Evolutionary conservation across 768 basidiomycete genomes (phyloP), one percentile per base, ranked within the genome.

Genomic region (Pisolithus tinctorius): DNA sequence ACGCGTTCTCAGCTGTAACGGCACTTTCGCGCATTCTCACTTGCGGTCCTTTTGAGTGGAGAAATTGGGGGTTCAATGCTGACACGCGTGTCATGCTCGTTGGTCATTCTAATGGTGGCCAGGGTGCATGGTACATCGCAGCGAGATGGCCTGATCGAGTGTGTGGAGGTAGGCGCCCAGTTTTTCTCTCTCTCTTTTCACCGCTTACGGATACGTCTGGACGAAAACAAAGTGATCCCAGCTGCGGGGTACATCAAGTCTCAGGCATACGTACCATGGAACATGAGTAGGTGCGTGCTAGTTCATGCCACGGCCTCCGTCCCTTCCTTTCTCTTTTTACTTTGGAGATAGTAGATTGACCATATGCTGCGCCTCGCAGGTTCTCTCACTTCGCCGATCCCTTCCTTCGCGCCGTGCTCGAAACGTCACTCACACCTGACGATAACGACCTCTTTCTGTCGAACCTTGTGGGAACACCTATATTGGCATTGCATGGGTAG

Each of bases 101-200:
- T 31, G 93, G 93, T 0, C 93, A 96, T 63, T 94, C 92, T 3
- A 96, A 96, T 64, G 93, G 93, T 27, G 93, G 92, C 11, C 93
- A 94, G 66, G 93, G 93, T 0, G 74, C 84, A 2, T 93, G 90
- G 88, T 84, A 91, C 64, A 61, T 87, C 16, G 82, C 86, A 13
- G 77, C 83, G 26, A 74, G 86, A 55, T 87, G 79, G 65, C 92
- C 93, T 1, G 91, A 94, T 63, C 74, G 77, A 49, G 79, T 87
- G 10, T 58, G 83, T 8, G 84, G 78, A 47, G 80, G 84, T 84
- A 54, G 46, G 34, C 13, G 69, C 11, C n/a, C 40, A 8, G 10
- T 23, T 31, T n/a, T 4, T 23, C 20, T 25, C 31, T 25, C 31
- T 20, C 2, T 20, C 51, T 51, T 37, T 45, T 25, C 25, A 37